Base-by-base conservation (phyloP, 163 green algal species). In the Chloroidium sp. region DNA sequence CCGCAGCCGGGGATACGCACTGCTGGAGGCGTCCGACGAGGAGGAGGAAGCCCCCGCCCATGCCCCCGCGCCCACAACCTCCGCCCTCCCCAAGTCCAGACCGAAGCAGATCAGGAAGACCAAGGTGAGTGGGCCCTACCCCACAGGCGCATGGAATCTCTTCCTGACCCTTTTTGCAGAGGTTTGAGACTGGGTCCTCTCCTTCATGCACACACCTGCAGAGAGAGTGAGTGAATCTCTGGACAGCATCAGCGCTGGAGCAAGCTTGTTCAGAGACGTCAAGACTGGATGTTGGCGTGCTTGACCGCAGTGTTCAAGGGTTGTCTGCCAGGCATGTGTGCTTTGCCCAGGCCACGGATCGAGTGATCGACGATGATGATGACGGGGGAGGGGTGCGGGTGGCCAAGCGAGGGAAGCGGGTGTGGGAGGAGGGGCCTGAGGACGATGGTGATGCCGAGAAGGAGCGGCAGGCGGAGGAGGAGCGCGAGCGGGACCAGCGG, bases 391-490 rank as follows among this genome's bases (percentile, higher is more conserved):
- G 36, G 36, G 36, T 36, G 61, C 58, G 13, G 57, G 12, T 67
- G 4, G 67, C 62, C 64, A 84, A 83, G n/a, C 77, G 75, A 4
- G 62, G 80, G 10, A 89, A 87, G 78, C 81, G 84, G 10, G 77
- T 81, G 1, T 90, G 87, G 84, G 82, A 91, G 78, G 85, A 91
- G 60, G 79, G 76, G 82, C 62, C 3, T 3, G 12, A 81, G 57
- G 61, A 74, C 69, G 82, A 57, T 61, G 75, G 61, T n/a, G 78
- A n/a, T 60, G 75, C 82, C 59, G 75, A 78, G 74, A 62, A 79
- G 62, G 36, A 36, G 36, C 36, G 36, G 36, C 69, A 76, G 14
- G 14, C 75, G 62, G 79, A 81, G 14, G 86, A 88, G 61, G 81
- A 85, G 62, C 77, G 83, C 60, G 72, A 77, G 62, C 59, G 64